A percentile compares a stretch with the other conserved stretches of the same genome.
These are phyloP conservation scores for Cryptococcus floricola DNA, from an alignment of 1,284 basidiomycete species.

Conservation along the genomic window DNA sequence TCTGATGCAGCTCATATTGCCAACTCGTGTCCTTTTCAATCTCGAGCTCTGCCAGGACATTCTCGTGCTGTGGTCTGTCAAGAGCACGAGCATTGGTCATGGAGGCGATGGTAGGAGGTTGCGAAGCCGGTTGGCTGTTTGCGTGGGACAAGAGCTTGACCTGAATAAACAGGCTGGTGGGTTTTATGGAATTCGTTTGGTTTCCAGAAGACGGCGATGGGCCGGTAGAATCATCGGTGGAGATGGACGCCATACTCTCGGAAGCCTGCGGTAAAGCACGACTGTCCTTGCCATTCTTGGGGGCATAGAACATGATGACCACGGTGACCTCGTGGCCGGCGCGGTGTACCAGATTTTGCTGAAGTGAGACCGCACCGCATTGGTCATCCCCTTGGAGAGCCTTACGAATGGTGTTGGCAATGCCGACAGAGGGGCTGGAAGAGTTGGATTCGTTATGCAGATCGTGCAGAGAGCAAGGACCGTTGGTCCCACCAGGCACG, in stretches of 20 bases:
- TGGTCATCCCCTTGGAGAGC: conserved; percentile 12
- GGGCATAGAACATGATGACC: conserved; percentile 36
- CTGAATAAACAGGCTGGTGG: conserved; percentile 30
- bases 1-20: conserved; percentile 88
- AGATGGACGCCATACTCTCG: background rate
- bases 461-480: conserved; percentile 16
- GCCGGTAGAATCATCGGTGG: background rate
- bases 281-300: conserved; percentile 2
- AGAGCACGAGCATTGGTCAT: conserved; percentile 30
- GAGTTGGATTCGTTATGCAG: conserved; percentile 15
- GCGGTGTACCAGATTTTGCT: conserved; percentile 27
- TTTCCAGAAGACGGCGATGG: conserved; percentile 2
- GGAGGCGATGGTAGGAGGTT: conserved; percentile 6
- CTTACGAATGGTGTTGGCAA: conserved; percentile 25
- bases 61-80: conserved; percentile 44
- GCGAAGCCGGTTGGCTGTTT: background rate
- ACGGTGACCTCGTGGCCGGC: conserved; percentile 31
- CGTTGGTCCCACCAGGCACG: conserved; percentile 35
- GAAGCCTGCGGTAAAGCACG: conserved; percentile 3
- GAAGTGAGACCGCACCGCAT: conserved; percentile 21
- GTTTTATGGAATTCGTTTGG: conserved; percentile 8
- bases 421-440: conserved; percentile 23
- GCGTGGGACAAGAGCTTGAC: conserved; percentile 22
- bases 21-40: conserved; percentile 66
- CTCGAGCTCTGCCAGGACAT: conserved; percentile 72